A percentile compares a stretch with the other conserved stretches of the same genome.
phyloP scores from a whole-genome alignment of 2,329 filamentous ascomycete genomes.

The Ilyonectria robusta region DNA sequence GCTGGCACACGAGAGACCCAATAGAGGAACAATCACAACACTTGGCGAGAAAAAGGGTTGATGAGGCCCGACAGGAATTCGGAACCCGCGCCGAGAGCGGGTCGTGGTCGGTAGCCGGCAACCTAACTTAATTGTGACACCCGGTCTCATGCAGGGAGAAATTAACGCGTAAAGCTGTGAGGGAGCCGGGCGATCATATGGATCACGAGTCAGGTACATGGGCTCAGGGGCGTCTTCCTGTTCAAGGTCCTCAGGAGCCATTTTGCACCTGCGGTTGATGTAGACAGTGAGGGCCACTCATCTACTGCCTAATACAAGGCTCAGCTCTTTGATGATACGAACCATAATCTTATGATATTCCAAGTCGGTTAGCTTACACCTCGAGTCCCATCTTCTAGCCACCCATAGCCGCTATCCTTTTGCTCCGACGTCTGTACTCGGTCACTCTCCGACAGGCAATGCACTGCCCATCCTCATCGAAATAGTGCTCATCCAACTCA shows the following conservation, averaged over 20 bases:
- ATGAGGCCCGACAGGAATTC: background rate
- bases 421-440: conserved; percentile 28
- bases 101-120: background rate
- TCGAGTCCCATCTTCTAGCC: background rate
- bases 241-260: too few relatives aligned
- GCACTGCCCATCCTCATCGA: conserved; percentile 34
- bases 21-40: background rate
- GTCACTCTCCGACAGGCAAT: conserved; percentile 29
- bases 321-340: too few relatives aligned
- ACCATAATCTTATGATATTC: background rate
- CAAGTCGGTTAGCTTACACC: background rate
- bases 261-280: too few relatives aligned
- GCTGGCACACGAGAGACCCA: background rate
- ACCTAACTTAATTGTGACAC: background rate
- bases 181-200: background rate
- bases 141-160: background rate
- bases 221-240: too few relatives aligned
- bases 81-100: background rate
- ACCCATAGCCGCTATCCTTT: conserved; percentile 15
- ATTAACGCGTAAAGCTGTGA: background rate
- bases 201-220: too few relatives aligned
- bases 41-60: background rate
- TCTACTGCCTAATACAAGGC: too few relatives aligned
- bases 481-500: conserved; percentile 33
- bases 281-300: too few relatives aligned